phyloP scores from a whole-genome alignment of 805 yeast genomes.

The Deakozyma indianensis region DNA sequence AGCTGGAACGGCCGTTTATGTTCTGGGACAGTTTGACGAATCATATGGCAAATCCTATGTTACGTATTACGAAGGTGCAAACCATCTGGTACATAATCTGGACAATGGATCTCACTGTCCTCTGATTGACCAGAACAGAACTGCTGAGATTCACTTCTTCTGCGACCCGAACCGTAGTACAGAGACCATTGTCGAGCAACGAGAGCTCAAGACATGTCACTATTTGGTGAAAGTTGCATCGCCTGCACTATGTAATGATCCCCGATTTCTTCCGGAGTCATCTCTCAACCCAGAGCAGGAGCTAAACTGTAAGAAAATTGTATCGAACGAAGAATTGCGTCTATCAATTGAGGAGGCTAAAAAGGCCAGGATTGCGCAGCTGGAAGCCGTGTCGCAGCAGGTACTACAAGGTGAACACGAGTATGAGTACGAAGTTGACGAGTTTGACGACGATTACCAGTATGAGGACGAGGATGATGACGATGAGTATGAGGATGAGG shows the following conservation, averaged over 20 bases:
- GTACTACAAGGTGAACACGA: neutral
- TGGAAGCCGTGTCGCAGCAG: neutral
- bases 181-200: slow-evolving; percentile 25
- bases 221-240: slow-evolving; percentile 38
- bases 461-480: slow-evolving; percentile 12
- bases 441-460: slow-evolving; percentile 7
- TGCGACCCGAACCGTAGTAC: slow-evolving; percentile 30
- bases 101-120: slow-evolving; percentile 47
- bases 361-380: no score
- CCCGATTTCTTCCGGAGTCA: slow-evolving; percentile 16
- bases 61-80: slow-evolving; percentile 5
- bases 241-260: slow-evolving; percentile 34
- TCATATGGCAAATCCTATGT: neutral
- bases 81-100: slow-evolving; percentile 24
- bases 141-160: slow-evolving; percentile 38
- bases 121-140: slow-evolving; percentile 36
- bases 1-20: slow-evolving; percentile 15
- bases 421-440: slow-evolving; percentile 2
- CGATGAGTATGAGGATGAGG: slow-evolving; percentile 11
- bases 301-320: neutral
- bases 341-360: no score
- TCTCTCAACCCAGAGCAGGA: neutral
- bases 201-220: slow-evolving; percentile 43
- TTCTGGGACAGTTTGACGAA: slow-evolving; percentile 17
- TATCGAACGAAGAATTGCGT: neutral